These are phyloP conservation scores for Nakaseomyces kungkrabaensis DNA, from an alignment of 1,139 yeast species.

Conservation along the genomic window DNA sequence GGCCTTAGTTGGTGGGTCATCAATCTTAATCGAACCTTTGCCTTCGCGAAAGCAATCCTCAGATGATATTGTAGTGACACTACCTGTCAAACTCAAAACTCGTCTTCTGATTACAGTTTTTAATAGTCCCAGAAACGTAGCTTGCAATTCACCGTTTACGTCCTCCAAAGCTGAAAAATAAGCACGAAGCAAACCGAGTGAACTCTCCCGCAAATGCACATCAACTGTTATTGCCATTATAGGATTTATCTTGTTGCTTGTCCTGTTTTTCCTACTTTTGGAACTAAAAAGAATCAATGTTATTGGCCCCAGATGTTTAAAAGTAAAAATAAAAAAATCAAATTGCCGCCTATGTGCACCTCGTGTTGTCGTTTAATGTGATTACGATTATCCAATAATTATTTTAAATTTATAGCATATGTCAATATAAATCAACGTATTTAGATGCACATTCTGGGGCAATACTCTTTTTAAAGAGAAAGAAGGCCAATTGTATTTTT, in stretches of 20 bases:
- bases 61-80: not conserved
- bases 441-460: no score
- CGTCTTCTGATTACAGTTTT: not conserved
- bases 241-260: not conserved
- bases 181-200: not conserved
- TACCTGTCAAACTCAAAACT: not conserved
- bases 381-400: no score
- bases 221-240: not conserved
- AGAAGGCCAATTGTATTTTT: not conserved
- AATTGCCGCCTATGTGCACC: no score
- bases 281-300: no score
- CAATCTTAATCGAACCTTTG: slow-evolving; percentile 18
- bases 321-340: no score
- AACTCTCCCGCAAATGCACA: slow-evolving; percentile 1
- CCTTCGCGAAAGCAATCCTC: slow-evolving; percentile 12
- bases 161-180: not conserved
- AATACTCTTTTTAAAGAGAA: no score
- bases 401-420: no score
- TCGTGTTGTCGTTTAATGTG: no score
- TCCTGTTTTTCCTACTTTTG: no score
- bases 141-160: not conserved
- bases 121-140: not conserved
- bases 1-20: slow-evolving; percentile 20
- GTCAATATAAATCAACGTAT: no score
- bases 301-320: no score